Conservation (phyloP, 208 protist species). For the Wallacemonas sp. region DNA sequence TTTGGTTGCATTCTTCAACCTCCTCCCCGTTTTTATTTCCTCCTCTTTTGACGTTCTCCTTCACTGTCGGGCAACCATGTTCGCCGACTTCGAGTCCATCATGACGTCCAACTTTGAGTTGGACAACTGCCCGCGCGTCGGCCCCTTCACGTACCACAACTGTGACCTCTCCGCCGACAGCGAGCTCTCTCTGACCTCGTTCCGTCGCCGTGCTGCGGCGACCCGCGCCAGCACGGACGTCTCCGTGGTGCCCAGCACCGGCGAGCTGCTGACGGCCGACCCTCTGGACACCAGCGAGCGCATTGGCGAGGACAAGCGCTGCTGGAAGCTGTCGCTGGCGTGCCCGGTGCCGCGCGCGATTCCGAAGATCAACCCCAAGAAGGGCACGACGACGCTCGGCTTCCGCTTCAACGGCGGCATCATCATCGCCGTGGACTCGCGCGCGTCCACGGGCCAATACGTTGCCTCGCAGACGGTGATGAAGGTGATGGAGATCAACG, state of each 20-base stretch:
- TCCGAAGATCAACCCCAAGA: conserved; percentile 85
- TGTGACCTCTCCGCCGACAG: conserved; percentile 21
- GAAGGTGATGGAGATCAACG: conserved; percentile 99
- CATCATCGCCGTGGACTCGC: conserved; percentile 99
- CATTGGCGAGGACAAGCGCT: conserved; percentile 57
- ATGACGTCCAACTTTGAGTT: conserved; percentile 77
- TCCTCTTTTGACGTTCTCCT: too few species aligned
- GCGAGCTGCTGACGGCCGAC: conserved; percentile 71
- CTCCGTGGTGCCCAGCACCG: conserved; percentile 41
- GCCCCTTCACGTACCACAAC: conserved; percentile 88
- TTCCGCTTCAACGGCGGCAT: conserved; percentile 98
- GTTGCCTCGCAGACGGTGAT: conserved; percentile 99
- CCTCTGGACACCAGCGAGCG: conserved; percentile 74
- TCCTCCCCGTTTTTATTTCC: too few species aligned
- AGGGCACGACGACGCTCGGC: conserved; percentile 99
- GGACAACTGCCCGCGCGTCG: conserved; percentile 74
- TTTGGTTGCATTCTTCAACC: too few species aligned
- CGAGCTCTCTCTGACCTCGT: conserved; percentile 32
- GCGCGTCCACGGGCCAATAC: conserved; percentile 98
- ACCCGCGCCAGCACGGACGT: conserved; percentile 22
- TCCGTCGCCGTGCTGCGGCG: conserved; percentile 21
- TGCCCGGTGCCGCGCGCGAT: conserved; percentile 87
- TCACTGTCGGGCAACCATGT: conserved; percentile 36
- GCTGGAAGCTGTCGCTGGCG: conserved; percentile 68
- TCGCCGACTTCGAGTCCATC: conserved; percentile 67